Conservation (phyloP, 192 early-diverging fungal species). For the Backusella westeae region DNA sequence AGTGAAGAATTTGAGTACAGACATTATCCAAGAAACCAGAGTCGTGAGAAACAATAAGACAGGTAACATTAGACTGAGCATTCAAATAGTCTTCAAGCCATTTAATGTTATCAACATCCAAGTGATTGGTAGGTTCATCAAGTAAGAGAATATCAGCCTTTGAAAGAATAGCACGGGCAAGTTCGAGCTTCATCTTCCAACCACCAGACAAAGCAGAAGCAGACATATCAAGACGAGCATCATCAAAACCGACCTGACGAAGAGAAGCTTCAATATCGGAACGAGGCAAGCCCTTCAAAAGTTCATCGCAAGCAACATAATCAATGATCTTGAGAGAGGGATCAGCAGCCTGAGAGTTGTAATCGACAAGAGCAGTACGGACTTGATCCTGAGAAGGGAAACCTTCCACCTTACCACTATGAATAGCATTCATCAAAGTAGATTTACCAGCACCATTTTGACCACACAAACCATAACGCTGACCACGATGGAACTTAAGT, state of each 20-base stretch:
- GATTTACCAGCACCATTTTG: constrained; percentile 83
- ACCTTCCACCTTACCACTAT: constrained; percentile 72
- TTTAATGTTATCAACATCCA: constrained; percentile 74
- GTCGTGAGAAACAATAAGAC: constrained; percentile 80
- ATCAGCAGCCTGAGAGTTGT: constrained; percentile 65
- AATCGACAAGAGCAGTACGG: constrained; percentile 75
- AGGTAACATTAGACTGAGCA: constrained; percentile 62
- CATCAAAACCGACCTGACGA: constrained; percentile 63
- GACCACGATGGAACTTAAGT: constrained; percentile 64
- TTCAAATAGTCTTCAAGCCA: constrained; percentile 78
- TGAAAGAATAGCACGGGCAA: constrained; percentile 77
- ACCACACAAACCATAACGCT: constrained; percentile 78
- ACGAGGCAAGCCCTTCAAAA: constrained; percentile 43
- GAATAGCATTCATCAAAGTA: constrained; percentile 79
- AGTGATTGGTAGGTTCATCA: constrained; percentile 93
- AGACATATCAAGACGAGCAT: constrained; percentile 50
- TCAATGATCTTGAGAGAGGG: constrained; percentile 59
- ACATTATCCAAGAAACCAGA: constrained; percentile 79
- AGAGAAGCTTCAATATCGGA: constrained; percentile 45
- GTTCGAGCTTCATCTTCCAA: constrained; percentile 87
- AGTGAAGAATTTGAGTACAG: constrained; percentile 79
- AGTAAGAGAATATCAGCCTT: constrained; percentile 88
- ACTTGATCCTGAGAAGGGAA: constrained; percentile 74
- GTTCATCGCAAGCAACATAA: constrained; percentile 55
- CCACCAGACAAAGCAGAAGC: constrained; percentile 75